Base-by-base conservation (phyloP, 2,329 filamentous ascomycete species). In the Colletotrichum echinochloae region DNA sequence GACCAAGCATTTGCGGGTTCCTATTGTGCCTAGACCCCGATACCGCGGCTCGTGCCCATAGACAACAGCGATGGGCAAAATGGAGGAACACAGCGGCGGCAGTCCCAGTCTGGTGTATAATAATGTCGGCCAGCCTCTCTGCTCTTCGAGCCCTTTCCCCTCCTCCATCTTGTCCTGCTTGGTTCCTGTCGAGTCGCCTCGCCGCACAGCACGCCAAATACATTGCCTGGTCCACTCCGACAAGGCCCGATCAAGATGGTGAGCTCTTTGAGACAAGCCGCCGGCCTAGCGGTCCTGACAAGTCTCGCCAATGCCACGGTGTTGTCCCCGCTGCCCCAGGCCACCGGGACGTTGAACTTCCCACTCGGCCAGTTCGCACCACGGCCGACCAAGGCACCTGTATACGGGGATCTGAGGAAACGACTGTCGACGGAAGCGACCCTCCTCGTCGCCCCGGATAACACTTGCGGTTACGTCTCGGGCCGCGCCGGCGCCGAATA, bases 391-490 rank as follows among this genome's bases (percentile, higher is more conserved):
- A 52, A 76, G 39, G 80, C 81, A 8, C 82, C 84, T 3, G 76
- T 72, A 16, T 64, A 80, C 35, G 75, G 77, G n/a, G 78, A 80
- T 23, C 74, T 82, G 16, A 76, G 77, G 39, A 79, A 74, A 74
- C 78, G 77, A 66, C 76, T 77, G 57, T 73, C 72, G 23, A 60
- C 71, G n/a, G 76, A 71, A n/a, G 69, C 77, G 23, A 83, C 79
- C 0, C 79, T 83, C 35, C 78, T 85, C n/a, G 75, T 84, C 64
- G 85, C 81, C 14, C 82, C 83, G 1, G 84, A 87, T 74, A 85
- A 85, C 70, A 86, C 83, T 0, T 88, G 86, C 69, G 86, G 86
- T 72, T 88, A 80, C 74, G 76, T 87, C 48, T 79, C 79, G 37
- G 85, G 81, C 39, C 78, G 77, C 35, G 65, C 78, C 16, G 83